Base-by-base conservation (phyloP, 805 yeast species). In the Isabelozyma rhagii region DNA sequence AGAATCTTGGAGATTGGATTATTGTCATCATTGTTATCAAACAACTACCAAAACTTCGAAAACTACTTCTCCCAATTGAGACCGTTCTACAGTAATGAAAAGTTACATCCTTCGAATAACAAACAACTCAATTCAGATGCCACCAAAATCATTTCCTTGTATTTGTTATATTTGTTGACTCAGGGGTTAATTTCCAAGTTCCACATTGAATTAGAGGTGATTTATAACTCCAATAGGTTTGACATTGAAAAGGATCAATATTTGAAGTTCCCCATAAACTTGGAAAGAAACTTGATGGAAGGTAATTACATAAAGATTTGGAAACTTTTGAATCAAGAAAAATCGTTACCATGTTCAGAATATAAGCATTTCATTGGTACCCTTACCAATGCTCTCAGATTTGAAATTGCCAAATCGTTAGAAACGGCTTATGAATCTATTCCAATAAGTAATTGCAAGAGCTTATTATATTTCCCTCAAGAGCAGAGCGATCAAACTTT, bases 271-370 rank as follows among this genome's bases (percentile, higher is more conserved):
- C 98, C 98, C 21, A 84, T 93, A 47, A 84, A 84, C 57, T 83
- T 94, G 59, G 98, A 94, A 67, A 84, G 89, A 56, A 89, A 96
- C 87, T 80, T 94, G 56, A 90, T 93, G 86, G 98, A 94, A 71
- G 99, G 99, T 41, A 87, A 93, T 55, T 94, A 92, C 69, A 94
- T 90, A 67, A 89, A 89, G 68, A 93, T 92, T 43, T 88, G 94
- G 87, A 85, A 82, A 57, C 78, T 88, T 48, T 78, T 87, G 55
- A 82, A 84, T 47, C 80, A 82, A 51, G 74, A 75, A 48, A 58
- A 71, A 39, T 72, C 71, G 60, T 83, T 85, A 55, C 84, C 85
- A 27, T 79, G 83, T 55, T 81, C 83, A 50, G 98, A 94, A 66
- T 92, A 84, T 67, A 80, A 80, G 51, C 78, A 89, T 44, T 89